A percentile compares a stretch with the other conserved stretches of the same genome.
These are phyloP conservation scores for Microbotryum violaceum DNA, from an alignment of 1,284 basidiomycete genomes.

Conservation along the genomic window DNA sequence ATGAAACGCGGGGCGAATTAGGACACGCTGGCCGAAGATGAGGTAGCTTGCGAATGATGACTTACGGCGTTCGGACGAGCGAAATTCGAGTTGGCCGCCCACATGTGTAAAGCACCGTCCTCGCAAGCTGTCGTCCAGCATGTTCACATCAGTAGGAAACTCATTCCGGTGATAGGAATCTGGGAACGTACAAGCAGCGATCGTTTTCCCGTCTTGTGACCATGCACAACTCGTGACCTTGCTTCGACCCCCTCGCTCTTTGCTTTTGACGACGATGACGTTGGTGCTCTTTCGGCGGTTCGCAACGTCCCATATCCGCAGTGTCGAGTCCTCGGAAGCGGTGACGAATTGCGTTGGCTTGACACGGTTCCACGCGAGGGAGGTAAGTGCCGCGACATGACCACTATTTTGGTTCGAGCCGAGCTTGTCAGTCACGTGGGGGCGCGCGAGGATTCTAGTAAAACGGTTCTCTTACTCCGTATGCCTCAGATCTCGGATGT, in stretches of 20 bases:
- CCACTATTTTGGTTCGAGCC: slow-evolving; percentile 52
- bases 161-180: background rate
- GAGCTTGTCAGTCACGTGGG: background rate
- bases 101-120: slow-evolving; percentile 87
- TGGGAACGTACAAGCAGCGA: slow-evolving; percentile 64
- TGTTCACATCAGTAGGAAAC: slow-evolving; percentile 1
- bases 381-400: slow-evolving; percentile 83
- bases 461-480: slow-evolving; percentile 57
- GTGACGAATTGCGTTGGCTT: slow-evolving; percentile 79
- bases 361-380: slow-evolving; percentile 86
- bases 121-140: slow-evolving; percentile 56
- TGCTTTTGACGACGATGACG: slow-evolving; percentile 92
- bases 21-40: background rate
- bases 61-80: slow-evolving; percentile 62
- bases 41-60: background rate
- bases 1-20: too few relatives aligned
- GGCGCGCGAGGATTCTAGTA: background rate
- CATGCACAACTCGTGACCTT: slow-evolving; percentile 68
- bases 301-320: slow-evolving; percentile 86
- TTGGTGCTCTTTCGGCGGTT: slow-evolving; percentile 82
- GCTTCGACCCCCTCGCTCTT: slow-evolving; percentile 88
- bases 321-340: slow-evolving; percentile 86
- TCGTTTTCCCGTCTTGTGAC: slow-evolving; percentile 74
- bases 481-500: slow-evolving; percentile 96
- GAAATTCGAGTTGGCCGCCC: slow-evolving; percentile 86